phyloP scores from a whole-genome alignment of 768 basidiomycete genomes.

The Paxillus ammoniavirescens region DNA sequence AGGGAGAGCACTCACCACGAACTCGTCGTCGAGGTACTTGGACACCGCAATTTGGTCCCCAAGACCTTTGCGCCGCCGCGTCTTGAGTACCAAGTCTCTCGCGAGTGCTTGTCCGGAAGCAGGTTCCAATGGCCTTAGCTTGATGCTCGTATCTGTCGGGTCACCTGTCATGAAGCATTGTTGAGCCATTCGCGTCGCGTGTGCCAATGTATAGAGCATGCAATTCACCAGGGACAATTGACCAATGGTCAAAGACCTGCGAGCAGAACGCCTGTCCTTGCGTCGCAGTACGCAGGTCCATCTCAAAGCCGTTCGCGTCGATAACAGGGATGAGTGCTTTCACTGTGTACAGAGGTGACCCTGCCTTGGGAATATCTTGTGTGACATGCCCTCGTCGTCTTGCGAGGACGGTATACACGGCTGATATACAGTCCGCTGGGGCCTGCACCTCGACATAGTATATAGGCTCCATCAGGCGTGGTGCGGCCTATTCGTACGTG shows the following conservation, averaged over 20 bases:
- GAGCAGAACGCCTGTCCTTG: constrained; percentile 99
- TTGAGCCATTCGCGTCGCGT: neutral
- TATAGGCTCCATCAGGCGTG: constrained; percentile 93
- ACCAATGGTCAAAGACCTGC: constrained; percentile 98
- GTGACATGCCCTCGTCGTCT: constrained; percentile 98
- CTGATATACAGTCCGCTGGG: constrained; percentile 97
- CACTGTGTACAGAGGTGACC: constrained; percentile 95
- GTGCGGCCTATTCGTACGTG: constrained; percentile 68
- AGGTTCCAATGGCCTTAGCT: constrained; percentile 93
- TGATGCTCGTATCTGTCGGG: constrained; percentile 96
- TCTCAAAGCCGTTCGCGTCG: constrained; percentile 98
- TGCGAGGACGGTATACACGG: constrained; percentile 98
- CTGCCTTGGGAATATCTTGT: constrained; percentile 96
- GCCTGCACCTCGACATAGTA: constrained; percentile 99
- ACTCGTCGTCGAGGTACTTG: constrained; percentile 97
- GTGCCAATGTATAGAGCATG: neutral
- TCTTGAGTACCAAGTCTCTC: constrained; percentile 93
- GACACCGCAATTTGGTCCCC: constrained; percentile 97
- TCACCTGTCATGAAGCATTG: constrained; percentile 57
- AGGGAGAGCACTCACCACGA: constrained; percentile 60
- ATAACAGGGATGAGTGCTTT: constrained; percentile 98
- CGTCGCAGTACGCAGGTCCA: constrained; percentile 94
- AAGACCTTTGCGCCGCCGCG: constrained; percentile 91
- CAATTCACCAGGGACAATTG: constrained; percentile 87
- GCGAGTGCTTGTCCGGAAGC: constrained; percentile 95